Evolutionary conservation across 1,284 basidiomycete species (phyloP), one percentile per base, ranked within the genome.

Genomic region (Cryptococcus jaspeensis): DNA sequence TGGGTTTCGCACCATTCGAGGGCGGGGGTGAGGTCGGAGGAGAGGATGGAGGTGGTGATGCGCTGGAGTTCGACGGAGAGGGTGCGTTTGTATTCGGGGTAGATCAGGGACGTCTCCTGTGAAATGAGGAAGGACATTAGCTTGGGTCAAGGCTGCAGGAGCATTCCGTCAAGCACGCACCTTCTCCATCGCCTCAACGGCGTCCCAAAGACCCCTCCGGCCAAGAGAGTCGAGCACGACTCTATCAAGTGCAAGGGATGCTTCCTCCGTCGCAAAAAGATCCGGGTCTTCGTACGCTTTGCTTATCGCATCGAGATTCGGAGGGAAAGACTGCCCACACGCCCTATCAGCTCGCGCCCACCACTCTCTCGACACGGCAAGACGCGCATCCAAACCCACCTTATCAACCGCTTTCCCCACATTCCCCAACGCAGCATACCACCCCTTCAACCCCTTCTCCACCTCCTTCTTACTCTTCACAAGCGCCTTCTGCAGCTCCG

Each of bases 331-430:
- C 74, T 77, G 55, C 4, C 1, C 42, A 18, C 18, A 52, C 41
- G 52, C 47, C 44, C 25, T 20, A 20, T 22, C 35, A n/a, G 37
- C 3, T 22, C 32, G n/a, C n/a, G 18, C 18, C n/a, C 59, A 20
- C 11, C 39, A 42, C 12, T 18, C 38, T 42, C 25, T 51, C 36
- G 23, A 8, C 3, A 36, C 12, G 2, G 20, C n/a, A 32, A 38
- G 43, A 6, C 18, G 39, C 20, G n/a, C n/a, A n/a, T n/a, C n/a
- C 40, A 8, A 23, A 12, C 74, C 45, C 52, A 90, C 92, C 87
- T 94, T 96, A 72, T 96, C 92, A 65, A 95, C 75, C 0, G 85
- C 82, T 76, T 93, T 95, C 32, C 90, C 90, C 38, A 92, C 81
- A 63, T 84, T 84, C 18, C 85, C 84, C 6, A 94, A 78, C 1